Evolutionary conservation across 2,329 filamentous ascomycete species (phyloP).

Genomic region (Sporothrix euskadiensis): DNA sequence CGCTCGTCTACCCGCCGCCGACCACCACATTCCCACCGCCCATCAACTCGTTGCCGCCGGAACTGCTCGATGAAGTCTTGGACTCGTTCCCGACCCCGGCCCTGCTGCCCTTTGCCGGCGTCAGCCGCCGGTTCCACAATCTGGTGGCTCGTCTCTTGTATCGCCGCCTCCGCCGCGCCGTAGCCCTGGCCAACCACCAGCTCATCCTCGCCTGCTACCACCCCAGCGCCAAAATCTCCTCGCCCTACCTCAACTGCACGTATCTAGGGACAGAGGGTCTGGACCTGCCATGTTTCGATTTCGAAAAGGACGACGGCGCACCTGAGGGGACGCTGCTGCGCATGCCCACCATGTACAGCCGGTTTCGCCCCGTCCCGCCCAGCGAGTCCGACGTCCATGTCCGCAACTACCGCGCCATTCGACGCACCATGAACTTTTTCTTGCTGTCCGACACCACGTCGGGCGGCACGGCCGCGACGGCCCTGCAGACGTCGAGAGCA

Average conservation of each 20-base stretch:
- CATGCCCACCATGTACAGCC: conserved; percentile 65
- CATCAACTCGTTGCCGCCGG: conserved; percentile 10
- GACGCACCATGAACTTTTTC: conserved; percentile 20
- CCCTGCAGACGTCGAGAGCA: not conserved
- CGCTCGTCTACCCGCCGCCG: not conserved
- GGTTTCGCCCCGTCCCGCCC: conserved; percentile 65
- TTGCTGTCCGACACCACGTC: conserved; percentile 31
- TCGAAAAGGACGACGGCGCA: conserved; percentile 39
- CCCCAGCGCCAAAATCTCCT: conserved; percentile 66
- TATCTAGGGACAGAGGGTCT: conserved; percentile 65
- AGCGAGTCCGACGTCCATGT: conserved; percentile 46
- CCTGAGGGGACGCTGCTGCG: conserved; percentile 41
- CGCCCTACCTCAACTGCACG: conserved; percentile 67
- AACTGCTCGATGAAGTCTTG: conserved; percentile 41
- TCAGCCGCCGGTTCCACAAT: conserved; percentile 40
- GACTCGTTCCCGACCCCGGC: conserved; percentile 35
- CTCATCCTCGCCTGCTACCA: conserved; percentile 79
- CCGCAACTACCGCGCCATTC: conserved; percentile 24
- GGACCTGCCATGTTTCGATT: conserved; percentile 36
- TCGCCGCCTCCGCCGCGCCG: conserved; percentile 46
- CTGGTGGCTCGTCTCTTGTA: conserved; percentile 37
- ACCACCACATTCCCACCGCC: not conserved
- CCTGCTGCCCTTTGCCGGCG: conserved; percentile 36
- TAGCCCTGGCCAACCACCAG: conserved; percentile 60
- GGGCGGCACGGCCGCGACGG: not conserved